Conservation (phyloP, 2,329 filamentous ascomycete genomes). For the Chaetoscypha palmicola region DNA sequence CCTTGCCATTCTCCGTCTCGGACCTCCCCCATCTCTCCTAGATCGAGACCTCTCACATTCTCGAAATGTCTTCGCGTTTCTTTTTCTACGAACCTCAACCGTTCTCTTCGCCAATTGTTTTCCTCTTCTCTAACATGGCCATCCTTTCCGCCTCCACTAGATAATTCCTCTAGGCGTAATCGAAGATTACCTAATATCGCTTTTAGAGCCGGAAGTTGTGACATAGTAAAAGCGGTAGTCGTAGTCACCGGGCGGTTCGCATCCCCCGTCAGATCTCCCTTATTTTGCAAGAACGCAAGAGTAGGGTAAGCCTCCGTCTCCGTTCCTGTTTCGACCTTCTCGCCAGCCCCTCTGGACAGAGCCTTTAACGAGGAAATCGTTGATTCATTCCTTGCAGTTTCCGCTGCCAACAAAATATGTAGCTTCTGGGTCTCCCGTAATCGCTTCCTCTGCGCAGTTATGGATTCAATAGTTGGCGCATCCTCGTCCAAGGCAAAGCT, state of each 20-base stretch:
- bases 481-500: conserved; percentile 28
- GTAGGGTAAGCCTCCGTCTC: conserved; percentile 19
- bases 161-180: conserved; percentile 50
- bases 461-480: conserved; percentile 56
- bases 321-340: conserved; percentile 30
- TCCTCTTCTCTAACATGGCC: conserved; percentile 33
- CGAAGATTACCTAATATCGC: conserved; percentile 60
- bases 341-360: conserved; percentile 44
- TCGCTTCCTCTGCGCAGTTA: conserved; percentile 66
- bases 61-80: conserved; percentile 74
- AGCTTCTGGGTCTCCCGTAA: conserved; percentile 74
- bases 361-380: conserved; percentile 58
- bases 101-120: conserved; percentile 59
- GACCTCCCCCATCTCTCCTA: conserved; percentile 54
- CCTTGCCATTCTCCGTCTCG: conserved; percentile 59
- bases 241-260: conserved; percentile 56
- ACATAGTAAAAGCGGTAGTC: conserved; percentile 70
- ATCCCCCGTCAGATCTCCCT: conserved; percentile 43
- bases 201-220: conserved; percentile 74
- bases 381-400: conserved; percentile 64
- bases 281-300: conserved; percentile 53
- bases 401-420: conserved; percentile 60
- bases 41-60: conserved; percentile 57
- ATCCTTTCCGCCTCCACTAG: conserved; percentile 34
- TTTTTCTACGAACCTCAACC: conserved; percentile 76